Evolutionary conservation across 306 rosid species (phyloP).

Genomic region (Quercus wislizeni): DNA sequence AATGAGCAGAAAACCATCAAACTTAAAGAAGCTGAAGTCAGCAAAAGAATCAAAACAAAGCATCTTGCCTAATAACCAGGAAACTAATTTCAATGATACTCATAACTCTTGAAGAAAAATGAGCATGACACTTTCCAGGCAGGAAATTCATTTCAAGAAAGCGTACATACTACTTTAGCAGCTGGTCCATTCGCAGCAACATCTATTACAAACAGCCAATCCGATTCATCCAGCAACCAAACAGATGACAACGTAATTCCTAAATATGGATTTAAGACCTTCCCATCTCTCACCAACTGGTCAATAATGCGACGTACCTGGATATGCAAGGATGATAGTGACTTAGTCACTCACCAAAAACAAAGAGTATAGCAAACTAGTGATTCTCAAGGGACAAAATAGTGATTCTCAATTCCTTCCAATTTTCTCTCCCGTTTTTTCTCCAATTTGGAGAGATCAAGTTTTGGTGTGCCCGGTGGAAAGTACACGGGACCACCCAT

Average conservation of each 20-base stretch:
- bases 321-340: slow-evolving; percentile 9
- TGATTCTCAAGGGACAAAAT: too few relatives aligned
- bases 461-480: too few relatives aligned
- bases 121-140: neutral
- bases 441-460: too few relatives aligned
- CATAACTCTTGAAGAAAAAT: neutral
- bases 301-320: slow-evolving; percentile 94
- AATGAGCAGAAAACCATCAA: neutral
- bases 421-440: too few relatives aligned
- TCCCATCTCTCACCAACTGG: slow-evolving; percentile 84
- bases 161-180: slow-evolving; percentile 72
- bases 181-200: slow-evolving; percentile 91
- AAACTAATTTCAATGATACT: neutral
- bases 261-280: slow-evolving; percentile 92
- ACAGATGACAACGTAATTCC: too few relatives aligned
- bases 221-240: too few relatives aligned
- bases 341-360: neutral
- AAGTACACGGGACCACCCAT: too few relatives aligned
- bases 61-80: slow-evolving; percentile 4
- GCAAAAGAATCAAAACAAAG: neutral
- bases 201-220: slow-evolving; percentile 88
- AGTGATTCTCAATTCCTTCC: too few relatives aligned
- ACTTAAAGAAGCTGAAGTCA: neutral
- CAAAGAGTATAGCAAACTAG: neutral
- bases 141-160: neutral